phyloP scores from a whole-genome alignment of 441 rosid species.

The Pelargonium australe region DNA sequence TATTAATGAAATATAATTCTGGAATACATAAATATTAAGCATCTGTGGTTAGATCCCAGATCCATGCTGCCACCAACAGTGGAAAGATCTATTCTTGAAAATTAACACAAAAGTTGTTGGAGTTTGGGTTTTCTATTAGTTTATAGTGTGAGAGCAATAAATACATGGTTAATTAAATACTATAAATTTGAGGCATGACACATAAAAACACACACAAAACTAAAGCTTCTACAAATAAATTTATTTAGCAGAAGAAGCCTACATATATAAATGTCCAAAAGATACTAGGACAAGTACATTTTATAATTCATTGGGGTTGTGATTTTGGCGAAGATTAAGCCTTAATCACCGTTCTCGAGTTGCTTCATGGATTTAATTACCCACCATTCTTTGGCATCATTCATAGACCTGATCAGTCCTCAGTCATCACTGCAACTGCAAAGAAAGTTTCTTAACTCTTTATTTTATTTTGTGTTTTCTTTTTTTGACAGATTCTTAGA shows the following conservation, averaged over 20 bases:
- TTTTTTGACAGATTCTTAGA: constrained; percentile 7
- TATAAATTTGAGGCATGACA: not conserved
- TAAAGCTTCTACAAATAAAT: not conserved
- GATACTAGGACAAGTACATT: not conserved
- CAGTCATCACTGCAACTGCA: not conserved
- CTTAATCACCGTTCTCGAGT: constrained; percentile 4
- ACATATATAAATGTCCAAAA: not conserved
- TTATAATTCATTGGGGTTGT: not conserved
- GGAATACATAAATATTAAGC: not conserved
- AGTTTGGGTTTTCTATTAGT: not conserved
- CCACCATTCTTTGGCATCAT: too few relatives aligned
- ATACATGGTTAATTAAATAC: constrained; percentile 1
- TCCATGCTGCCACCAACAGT: constrained; percentile 1
- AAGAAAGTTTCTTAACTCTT: not conserved
- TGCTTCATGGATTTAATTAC: not conserved
- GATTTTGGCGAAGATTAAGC: not conserved
- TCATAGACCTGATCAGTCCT: too few relatives aligned
- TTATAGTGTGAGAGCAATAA: not conserved
- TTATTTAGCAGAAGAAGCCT: not conserved
- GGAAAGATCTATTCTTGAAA: constrained; percentile 4
- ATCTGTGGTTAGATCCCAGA: constrained; percentile 2
- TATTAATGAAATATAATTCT: not conserved
- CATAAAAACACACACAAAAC: not conserved
- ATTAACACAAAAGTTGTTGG: not conserved
- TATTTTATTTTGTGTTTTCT: not conserved